phyloP scores from a whole-genome alignment of 2,329 filamentous ascomycete species.

The Fusarium xyrophilum region DNA sequence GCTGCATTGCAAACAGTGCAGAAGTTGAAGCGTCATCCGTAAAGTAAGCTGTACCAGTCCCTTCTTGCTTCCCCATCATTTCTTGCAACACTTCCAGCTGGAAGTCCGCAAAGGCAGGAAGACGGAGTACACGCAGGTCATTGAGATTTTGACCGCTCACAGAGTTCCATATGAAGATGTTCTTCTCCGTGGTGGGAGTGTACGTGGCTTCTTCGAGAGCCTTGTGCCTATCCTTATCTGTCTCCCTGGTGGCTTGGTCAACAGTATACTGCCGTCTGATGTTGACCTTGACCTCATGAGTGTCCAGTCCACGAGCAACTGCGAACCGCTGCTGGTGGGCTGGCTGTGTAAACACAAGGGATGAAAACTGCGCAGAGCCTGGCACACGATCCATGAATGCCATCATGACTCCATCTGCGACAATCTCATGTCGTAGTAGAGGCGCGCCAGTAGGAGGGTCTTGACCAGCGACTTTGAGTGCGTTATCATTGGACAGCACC shows the following conservation, averaged over 20 bases:
- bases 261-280: slow-evolving; percentile 4
- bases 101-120: neutral
- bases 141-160: neutral
- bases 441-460: neutral
- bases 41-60: neutral
- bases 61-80: neutral
- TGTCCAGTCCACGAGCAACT: neutral
- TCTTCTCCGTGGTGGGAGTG: neutral
- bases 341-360: neutral
- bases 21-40: neutral
- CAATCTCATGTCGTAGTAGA: neutral
- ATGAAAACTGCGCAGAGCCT: neutral
- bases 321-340: neutral
- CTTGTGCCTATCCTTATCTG: neutral
- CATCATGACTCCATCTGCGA: neutral
- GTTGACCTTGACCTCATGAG: neutral
- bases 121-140: neutral
- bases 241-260: neutral
- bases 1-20: slow-evolving; percentile 4
- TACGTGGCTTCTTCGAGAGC: neutral
- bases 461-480: neutral
- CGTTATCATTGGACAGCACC: fast-evolving
- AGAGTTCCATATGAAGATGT: neutral
- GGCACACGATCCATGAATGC: neutral
- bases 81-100: neutral